Conservation (phyloP, 2,329 filamentous ascomycete species). For the Ciborinia camelliae region DNA sequence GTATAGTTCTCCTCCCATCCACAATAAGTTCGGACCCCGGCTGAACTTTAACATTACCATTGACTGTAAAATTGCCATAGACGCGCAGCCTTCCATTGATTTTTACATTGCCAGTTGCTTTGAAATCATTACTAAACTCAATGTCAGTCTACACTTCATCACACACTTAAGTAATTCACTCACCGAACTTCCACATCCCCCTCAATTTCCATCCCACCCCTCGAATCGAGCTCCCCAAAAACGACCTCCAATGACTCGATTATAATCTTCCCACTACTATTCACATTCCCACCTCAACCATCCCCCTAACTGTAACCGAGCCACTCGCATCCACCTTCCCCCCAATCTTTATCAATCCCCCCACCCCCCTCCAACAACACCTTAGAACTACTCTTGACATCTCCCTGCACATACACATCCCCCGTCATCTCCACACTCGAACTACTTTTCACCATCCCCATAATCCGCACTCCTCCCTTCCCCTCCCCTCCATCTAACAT, state of each 20-base stretch:
- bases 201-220: constrained; percentile 6
- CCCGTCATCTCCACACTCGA: constrained; percentile 20
- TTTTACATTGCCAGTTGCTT: constrained; percentile 20
- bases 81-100: constrained; percentile 28
- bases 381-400: constrained; percentile 23
- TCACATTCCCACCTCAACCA: constrained; percentile 21
- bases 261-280: constrained; percentile 24
- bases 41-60: constrained; percentile 24
- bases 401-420: constrained; percentile 21
- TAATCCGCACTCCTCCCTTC: constrained; percentile 18
- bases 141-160: neutral
- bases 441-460: constrained; percentile 20
- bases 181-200: constrained; percentile 22
- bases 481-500: constrained; percentile 20
- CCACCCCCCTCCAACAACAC: constrained; percentile 17
- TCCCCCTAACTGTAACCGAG: neutral
- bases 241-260: constrained; percentile 19
- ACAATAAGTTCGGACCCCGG: constrained; percentile 26
- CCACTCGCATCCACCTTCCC: constrained; percentile 20
- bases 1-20: constrained; percentile 30
- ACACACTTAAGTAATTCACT: constrained; percentile 5
- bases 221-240: constrained; percentile 20
- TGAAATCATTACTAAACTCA: constrained; percentile 20
- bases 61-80: constrained; percentile 28
- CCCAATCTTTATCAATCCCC: constrained; percentile 21